phyloP scores from a whole-genome alignment of 805 yeast genomes.

The Candida krabiensis region DNA sequence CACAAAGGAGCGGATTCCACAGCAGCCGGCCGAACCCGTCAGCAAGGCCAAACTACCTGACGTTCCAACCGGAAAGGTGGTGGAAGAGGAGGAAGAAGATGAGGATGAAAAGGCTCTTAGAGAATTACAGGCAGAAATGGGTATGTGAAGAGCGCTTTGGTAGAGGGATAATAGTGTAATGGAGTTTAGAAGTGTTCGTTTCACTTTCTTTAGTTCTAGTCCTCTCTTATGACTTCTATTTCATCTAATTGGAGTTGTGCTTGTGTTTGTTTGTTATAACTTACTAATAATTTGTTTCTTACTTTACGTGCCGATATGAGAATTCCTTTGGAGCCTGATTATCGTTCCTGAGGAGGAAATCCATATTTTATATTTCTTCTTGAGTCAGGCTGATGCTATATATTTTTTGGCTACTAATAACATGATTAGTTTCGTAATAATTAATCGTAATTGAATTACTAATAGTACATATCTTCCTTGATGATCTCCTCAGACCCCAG shows the following conservation, averaged over 20 bases:
- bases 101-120: conserved; percentile 82
- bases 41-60: conserved; percentile 42
- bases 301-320: too few species aligned
- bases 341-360: too few species aligned
- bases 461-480: conserved; percentile 52
- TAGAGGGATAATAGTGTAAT: conserved; percentile 17
- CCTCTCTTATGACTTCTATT: too few species aligned
- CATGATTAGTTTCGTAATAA: not conserved
- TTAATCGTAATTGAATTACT: not conserved
- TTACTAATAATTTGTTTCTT: too few species aligned
- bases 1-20: conserved; percentile 34
- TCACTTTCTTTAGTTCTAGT: conserved; percentile 1
- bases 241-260: too few species aligned
- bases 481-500: conserved; percentile 47
- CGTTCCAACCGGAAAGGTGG: conserved; percentile 44
- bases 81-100: conserved; percentile 57
- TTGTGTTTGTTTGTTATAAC: too few species aligned
- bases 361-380: too few species aligned
- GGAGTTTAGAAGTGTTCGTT: not conserved
- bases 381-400: conserved; percentile 1
- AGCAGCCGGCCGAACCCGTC: conserved; percentile 20
- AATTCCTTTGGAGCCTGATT: too few species aligned
- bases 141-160: conserved; percentile 42
- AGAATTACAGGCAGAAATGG: conserved; percentile 86
- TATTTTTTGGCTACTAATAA: conserved; percentile 1